Conservation (phyloP, 345 rosid species). For the Linum tenue region DNA sequence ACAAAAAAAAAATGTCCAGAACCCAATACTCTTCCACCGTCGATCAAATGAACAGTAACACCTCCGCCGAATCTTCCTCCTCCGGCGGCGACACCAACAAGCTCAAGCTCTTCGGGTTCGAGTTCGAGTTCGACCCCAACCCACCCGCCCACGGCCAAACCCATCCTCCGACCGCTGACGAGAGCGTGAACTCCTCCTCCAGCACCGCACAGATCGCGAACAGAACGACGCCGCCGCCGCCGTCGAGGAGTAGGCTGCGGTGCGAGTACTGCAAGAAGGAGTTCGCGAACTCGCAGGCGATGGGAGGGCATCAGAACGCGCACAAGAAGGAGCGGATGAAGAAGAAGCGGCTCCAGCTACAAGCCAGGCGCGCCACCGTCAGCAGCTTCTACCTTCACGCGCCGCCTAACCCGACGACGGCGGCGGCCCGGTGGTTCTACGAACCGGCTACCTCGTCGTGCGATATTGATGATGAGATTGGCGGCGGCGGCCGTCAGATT, state of each 20-base stretch:
- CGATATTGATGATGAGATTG: neutral
- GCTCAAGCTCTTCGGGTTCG: slow-evolving; percentile 73
- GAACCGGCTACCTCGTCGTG: neutral
- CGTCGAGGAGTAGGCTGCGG: slow-evolving; percentile 15
- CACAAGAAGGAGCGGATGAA: slow-evolving; percentile 27
- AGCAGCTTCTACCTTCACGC: slow-evolving; percentile 4
- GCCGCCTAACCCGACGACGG: neutral
- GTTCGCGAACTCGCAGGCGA: slow-evolving; percentile 28
- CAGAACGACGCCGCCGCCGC: slow-evolving; percentile 26
- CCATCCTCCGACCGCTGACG: slow-evolving; percentile 39
- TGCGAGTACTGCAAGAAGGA: slow-evolving; percentile 27
- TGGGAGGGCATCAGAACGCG: slow-evolving; percentile 31
- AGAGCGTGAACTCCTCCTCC: slow-evolving; percentile 55
- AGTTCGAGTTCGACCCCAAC: slow-evolving; percentile 72
- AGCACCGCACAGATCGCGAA: too few relatives aligned
- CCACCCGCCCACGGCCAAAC: slow-evolving; percentile 11
- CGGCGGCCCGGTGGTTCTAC: neutral
- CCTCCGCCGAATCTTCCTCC: too few relatives aligned
- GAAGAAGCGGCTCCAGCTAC: slow-evolving; percentile 24
- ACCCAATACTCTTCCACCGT: slow-evolving; percentile 28
- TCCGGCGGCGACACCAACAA: slow-evolving; percentile 47
- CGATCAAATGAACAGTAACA: too few relatives aligned
- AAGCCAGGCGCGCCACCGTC: slow-evolving; percentile 12
- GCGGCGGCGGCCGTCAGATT: neutral
- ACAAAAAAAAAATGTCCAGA: slow-evolving; percentile 21